These are phyloP conservation scores for Thozetella sp. DNA, from an alignment of 495 filamentous ascomycete species.

Conservation along the genomic window DNA sequence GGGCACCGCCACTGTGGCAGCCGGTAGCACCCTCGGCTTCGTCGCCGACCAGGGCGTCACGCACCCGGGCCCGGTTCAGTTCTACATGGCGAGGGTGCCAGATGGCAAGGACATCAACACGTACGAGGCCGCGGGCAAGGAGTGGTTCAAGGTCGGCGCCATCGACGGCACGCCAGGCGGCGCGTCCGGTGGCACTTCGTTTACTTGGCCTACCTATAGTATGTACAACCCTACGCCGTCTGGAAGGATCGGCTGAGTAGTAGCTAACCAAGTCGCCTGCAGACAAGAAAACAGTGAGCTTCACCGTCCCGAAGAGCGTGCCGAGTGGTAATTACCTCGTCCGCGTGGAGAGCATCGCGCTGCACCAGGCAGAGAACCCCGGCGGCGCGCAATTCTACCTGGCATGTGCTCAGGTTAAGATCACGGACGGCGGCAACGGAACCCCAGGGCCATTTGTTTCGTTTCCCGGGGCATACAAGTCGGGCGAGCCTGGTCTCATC, in stretches of 20 bases:
- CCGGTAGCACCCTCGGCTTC: slow-evolving; percentile 38
- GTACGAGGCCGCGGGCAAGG: slow-evolving; percentile 44
- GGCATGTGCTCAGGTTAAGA: slow-evolving; percentile 37
- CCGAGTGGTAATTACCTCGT: slow-evolving; percentile 39
- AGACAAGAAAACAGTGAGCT: slow-evolving; percentile 32
- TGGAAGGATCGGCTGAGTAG: slow-evolving; percentile 3
- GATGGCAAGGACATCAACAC: slow-evolving; percentile 33
- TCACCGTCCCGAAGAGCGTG: slow-evolving; percentile 39
- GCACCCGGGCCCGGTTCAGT: slow-evolving; percentile 45
- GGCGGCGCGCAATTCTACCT: slow-evolving; percentile 43
- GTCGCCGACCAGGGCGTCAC: slow-evolving; percentile 34
- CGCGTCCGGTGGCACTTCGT: slow-evolving; percentile 15
- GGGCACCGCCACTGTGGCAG: slow-evolving; percentile 29
- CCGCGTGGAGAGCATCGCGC: slow-evolving; percentile 39
- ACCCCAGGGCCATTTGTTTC: slow-evolving; percentile 27
- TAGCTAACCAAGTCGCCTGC: background rate
- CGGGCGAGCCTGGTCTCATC: slow-evolving; percentile 31
- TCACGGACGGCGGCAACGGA: slow-evolving; percentile 34
- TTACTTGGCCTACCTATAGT: slow-evolving; percentile 38
- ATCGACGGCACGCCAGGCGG: slow-evolving; percentile 26
- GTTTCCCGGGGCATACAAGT: slow-evolving; percentile 35
- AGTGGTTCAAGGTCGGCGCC: slow-evolving; percentile 48
- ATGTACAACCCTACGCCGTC: background rate
- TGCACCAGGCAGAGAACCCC: slow-evolving; percentile 32
- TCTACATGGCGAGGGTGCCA: slow-evolving; percentile 48